These are phyloP conservation scores for Argentina anserina DNA, from an alignment of 306 rosid genomes.

Conservation along the genomic window DNA sequence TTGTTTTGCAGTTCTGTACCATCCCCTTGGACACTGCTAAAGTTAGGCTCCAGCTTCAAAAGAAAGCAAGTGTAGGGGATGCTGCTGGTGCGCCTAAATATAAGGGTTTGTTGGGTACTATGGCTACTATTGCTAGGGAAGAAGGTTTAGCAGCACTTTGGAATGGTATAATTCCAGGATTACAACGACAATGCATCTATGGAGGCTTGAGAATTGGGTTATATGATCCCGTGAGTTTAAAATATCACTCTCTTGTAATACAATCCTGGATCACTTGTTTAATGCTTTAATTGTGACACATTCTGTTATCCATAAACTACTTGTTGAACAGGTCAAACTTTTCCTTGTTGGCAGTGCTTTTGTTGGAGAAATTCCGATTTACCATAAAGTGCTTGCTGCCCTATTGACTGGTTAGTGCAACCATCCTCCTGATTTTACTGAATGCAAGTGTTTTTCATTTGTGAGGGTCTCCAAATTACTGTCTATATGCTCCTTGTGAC, in stretches of 20 bases:
- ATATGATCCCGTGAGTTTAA: slow-evolving; percentile 92
- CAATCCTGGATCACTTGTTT: slow-evolving; percentile 4
- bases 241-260: slow-evolving; percentile 26
- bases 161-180: slow-evolving; percentile 93
- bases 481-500: background rate
- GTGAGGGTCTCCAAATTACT: background rate
- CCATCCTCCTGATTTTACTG: background rate
- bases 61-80: slow-evolving; percentile 48
- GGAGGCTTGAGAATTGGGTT: slow-evolving; percentile 97
- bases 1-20: slow-evolving; percentile 71
- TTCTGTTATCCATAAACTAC: slow-evolving; percentile 40
- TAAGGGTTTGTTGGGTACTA: slow-evolving; percentile 68
- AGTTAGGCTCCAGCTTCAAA: slow-evolving; percentile 96
- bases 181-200: slow-evolving; percentile 90
- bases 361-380: slow-evolving; percentile 71
- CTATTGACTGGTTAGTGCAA: slow-evolving; percentile 74
- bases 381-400: slow-evolving; percentile 87
- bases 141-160: slow-evolving; percentile 85
- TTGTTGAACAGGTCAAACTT: slow-evolving; percentile 70
- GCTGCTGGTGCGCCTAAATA: slow-evolving; percentile 55
- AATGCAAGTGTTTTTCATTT: background rate
- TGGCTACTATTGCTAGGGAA: slow-evolving; percentile 82
- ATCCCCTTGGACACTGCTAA: slow-evolving; percentile 92
- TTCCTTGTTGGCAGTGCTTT: slow-evolving; percentile 83
- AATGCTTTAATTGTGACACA: slow-evolving; percentile 23